Percentiles rank a stretch among this genome's conserved stretches.
These are phyloP conservation scores for Lumnitzera racemosa DNA, from an alignment of 345 rosid species.

Conservation along the genomic window DNA sequence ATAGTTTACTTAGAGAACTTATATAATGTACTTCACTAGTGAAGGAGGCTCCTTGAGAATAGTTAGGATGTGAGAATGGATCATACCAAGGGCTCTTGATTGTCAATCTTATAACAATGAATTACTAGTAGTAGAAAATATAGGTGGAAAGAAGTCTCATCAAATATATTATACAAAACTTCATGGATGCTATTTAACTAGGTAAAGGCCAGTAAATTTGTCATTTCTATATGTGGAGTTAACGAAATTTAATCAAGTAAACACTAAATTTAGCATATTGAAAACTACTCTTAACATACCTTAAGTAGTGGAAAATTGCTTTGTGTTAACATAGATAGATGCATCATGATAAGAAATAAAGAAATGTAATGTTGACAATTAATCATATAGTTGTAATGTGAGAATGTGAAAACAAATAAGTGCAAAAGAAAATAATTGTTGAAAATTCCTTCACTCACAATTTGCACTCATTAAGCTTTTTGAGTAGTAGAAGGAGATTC, in stretches of 20 bases:
- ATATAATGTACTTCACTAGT: constrained; percentile 40
- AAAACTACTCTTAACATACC: constrained; percentile 82
- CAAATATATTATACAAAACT: background rate
- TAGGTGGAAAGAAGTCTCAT: background rate
- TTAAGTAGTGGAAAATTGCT: constrained; percentile 12
- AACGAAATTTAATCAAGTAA: constrained; percentile 91
- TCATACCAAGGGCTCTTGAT: constrained; percentile 96
- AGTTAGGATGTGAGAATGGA: constrained; percentile 79
- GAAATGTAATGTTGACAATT: background rate
- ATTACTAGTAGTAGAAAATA: background rate
- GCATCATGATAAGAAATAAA: background rate
- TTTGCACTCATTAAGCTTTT: constrained; percentile 89
- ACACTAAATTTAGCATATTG: constrained; percentile 93
- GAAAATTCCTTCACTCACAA: constrained; percentile 46
- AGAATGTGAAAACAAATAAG: background rate
- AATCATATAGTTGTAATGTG: background rate
- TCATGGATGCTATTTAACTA: background rate
- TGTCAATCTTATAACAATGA: constrained; percentile 21
- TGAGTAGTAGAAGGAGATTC: constrained; percentile 79
- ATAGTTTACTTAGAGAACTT: too few relatives aligned
- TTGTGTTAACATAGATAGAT: background rate
- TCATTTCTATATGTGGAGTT: constrained; percentile 65
- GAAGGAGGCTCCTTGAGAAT: constrained; percentile 80
- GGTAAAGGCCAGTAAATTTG: background rate
- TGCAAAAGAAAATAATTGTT: background rate